These are phyloP conservation scores for Stylosanthes scabra DNA, from an alignment of 331 rosid genomes.

Conservation along the genomic window DNA sequence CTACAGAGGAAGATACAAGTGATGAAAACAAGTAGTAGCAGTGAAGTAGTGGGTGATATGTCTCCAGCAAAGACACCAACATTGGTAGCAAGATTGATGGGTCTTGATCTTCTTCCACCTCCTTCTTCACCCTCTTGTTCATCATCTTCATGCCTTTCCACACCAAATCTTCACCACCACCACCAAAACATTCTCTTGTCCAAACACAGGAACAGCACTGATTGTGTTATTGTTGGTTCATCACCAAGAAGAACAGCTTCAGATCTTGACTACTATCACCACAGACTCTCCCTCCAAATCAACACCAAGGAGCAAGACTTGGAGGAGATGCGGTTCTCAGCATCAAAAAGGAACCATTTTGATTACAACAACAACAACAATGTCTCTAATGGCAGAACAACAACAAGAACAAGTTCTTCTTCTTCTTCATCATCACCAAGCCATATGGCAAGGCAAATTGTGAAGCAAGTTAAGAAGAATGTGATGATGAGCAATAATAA, in stretches of 20 bases:
- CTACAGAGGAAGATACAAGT: slow-evolving; percentile 72
- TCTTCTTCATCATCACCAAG: slow-evolving; percentile 25
- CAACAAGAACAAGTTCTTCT: slow-evolving; percentile 26
- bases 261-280: slow-evolving; percentile 61
- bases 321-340: slow-evolving; percentile 55
- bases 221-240: slow-evolving; percentile 28
- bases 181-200: slow-evolving; percentile 27
- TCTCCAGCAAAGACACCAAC: slow-evolving; percentile 71
- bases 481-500: slow-evolving; percentile 25
- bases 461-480: slow-evolving; percentile 74
- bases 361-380: slow-evolving; percentile 35
- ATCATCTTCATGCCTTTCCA: slow-evolving; percentile 38
- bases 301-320: slow-evolving; percentile 67
- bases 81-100: slow-evolving; percentile 95
- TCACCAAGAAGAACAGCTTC: slow-evolving; percentile 77
- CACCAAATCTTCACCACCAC: slow-evolving; percentile 42
- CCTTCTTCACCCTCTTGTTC: slow-evolving; percentile 66
- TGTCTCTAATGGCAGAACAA: neutral
- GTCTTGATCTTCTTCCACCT: slow-evolving; percentile 87
- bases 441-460: slow-evolving; percentile 73
- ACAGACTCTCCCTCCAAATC: slow-evolving; percentile 84
- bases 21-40: slow-evolving; percentile 57
- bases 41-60: slow-evolving; percentile 35
- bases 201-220: slow-evolving; percentile 47
- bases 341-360: slow-evolving; percentile 43